Evolutionary conservation across 176 grass and related monocot genomes (phyloP), one percentile per base, ranked within the genome.

Genomic region (Rhynchospora breviuscula): DNA sequence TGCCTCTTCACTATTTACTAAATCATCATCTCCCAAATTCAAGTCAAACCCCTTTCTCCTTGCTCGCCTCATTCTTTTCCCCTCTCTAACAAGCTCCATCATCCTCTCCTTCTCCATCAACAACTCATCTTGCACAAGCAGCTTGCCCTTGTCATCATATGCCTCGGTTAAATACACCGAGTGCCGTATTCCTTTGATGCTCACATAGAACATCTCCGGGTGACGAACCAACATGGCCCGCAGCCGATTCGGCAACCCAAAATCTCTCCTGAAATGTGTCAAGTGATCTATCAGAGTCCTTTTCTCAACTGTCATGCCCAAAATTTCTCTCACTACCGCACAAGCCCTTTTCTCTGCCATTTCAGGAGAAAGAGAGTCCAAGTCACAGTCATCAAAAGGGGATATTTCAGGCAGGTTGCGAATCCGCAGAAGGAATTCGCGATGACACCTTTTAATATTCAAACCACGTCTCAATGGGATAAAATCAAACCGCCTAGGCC

Each of bases 191-290:
- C 93, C 93, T 72, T 96, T 96, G 61, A 96, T 21, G 25, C 93
- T 96, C 15, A 96, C 93, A 29, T 96, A 96, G 83, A 96, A 96
- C 87, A 96, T 23, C 76, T 96, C 93, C 0, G 90, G 93, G 60
- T 96, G 93, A n/a, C 93, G 90, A 15, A 96, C 85, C 4, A 96
- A 85, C 93, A 96, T 46, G 0, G 85, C 85, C 6, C 83, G 87
- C 22, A 96, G 80, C 44, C 89, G 63, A 74, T 96, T 96, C 0
- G 93, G 93, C 62, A 96, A 58, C 54, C 88, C 87, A 54, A 96
- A 93, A 47, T 92, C 93, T 85, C 81, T 87, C 79, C 93, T 79
- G 62, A 96, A 88, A 71, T 93, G 93, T 10, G 88, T 89, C 54
- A 96, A 85, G 73, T 92, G 83, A 74, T 96, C 93, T 4, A 96